These are phyloP conservation scores for Phylloporus gajari DNA, from an alignment of 1,284 basidiomycete genomes.

Conservation along the genomic window DNA sequence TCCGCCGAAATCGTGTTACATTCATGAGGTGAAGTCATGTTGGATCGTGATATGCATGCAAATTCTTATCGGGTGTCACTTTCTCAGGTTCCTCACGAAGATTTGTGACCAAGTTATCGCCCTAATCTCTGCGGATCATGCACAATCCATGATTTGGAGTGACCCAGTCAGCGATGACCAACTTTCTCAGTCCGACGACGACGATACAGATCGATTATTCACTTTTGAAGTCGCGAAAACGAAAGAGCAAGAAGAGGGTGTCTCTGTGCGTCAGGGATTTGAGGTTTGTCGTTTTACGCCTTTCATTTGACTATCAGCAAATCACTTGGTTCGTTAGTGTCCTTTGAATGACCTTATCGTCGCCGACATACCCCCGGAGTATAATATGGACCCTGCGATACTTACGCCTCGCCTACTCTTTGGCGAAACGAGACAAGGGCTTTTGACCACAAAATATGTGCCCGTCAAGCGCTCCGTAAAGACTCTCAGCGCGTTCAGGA, in stretches of 20 bases:
- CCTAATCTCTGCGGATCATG: constrained; percentile 59
- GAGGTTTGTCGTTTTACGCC: constrained; percentile 38
- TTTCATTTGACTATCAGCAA: background rate
- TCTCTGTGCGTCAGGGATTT: constrained; percentile 54
- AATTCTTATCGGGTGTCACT: background rate
- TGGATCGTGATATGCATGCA: background rate
- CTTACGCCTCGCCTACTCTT: constrained; percentile 44
- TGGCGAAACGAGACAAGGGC: constrained; percentile 49
- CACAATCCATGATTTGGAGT: constrained; percentile 55
- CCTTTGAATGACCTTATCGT: constrained; percentile 24
- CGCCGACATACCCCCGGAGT: constrained; percentile 31
- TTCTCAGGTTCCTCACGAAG: constrained; percentile 63
- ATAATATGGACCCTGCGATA: constrained; percentile 31
- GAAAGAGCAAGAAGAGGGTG: constrained; percentile 66
- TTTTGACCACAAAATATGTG: constrained; percentile 44
- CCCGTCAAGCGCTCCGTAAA: constrained; percentile 26
- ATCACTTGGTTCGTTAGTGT: constrained; percentile 24
- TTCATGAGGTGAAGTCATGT: constrained; percentile 62
- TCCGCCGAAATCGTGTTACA: constrained; percentile 63
- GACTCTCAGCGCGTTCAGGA: constrained; percentile 12
- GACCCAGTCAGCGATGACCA: constrained; percentile 45
- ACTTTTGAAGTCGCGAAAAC: constrained; percentile 67
- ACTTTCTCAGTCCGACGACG: constrained; percentile 43
- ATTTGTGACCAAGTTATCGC: constrained; percentile 62
- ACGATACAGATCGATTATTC: constrained; percentile 60